Evolutionary conservation across 2,329 filamentous ascomycete genomes (phyloP).

Genomic region (Trichoderma atrobrunneum): DNA sequence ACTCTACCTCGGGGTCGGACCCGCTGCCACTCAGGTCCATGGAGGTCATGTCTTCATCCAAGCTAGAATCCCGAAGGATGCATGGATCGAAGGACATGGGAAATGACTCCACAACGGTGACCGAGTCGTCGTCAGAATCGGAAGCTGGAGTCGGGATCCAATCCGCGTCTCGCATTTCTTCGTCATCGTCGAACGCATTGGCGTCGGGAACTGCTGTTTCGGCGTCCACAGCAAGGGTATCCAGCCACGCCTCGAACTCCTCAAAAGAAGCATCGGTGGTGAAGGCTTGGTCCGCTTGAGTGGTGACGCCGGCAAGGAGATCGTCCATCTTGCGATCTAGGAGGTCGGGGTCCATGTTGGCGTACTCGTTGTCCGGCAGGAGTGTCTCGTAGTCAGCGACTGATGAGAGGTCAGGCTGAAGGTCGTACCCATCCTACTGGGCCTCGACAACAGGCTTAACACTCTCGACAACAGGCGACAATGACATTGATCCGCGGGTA

Average conservation of each 20-base stretch:
- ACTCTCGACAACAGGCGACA: slow-evolving; percentile 11
- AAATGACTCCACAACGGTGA: neutral
- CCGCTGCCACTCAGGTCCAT: neutral
- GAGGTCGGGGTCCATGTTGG: slow-evolving; percentile 11
- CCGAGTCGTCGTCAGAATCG: neutral
- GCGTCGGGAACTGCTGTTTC: neutral
- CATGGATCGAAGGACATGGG: neutral
- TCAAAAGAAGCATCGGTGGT: neutral
- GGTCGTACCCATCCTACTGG: slow-evolving; percentile 17
- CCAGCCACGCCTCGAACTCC: slow-evolving; percentile 3
- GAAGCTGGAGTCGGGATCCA: neutral
- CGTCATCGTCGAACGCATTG: neutral
- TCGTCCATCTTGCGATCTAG: slow-evolving; percentile 13
- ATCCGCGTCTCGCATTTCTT: neutral
- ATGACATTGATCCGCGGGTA: slow-evolving; percentile 3
- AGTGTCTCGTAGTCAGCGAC: neutral
- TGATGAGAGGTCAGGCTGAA: neutral
- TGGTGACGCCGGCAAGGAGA: neutral
- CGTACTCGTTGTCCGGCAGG: neutral
- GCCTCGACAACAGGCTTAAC: slow-evolving; percentile 2
- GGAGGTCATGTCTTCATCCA: slow-evolving; percentile 7
- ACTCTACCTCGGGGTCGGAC: slow-evolving; percentile 12
- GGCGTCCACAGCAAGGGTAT: neutral
- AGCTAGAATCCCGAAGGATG: slow-evolving; percentile 7
- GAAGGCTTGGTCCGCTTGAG: neutral